Percentiles rank a stretch among this genome's conserved stretches.
Conservation (phyloP, 805 yeast genomes). For the Candida gorgasii region DNA sequence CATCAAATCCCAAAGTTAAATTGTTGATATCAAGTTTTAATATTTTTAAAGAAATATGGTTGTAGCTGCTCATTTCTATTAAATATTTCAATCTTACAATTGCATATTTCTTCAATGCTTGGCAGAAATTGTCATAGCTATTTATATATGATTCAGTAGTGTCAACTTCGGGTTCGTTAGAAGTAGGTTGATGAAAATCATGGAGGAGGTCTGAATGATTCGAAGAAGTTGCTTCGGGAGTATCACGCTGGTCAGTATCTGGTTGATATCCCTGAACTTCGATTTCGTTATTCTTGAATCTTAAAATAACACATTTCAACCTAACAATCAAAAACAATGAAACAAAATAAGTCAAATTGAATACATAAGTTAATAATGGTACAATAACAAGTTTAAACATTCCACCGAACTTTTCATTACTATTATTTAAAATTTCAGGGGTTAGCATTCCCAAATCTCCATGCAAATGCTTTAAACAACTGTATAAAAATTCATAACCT, state of each 20-base stretch:
- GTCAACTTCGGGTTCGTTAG: not conserved
- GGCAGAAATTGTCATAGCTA: not conserved
- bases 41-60: conserved; percentile 5
- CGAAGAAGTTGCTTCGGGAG: not conserved
- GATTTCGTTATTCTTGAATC: not conserved
- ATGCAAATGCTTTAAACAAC: not conserved
- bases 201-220: too few species aligned
- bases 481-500: conserved; percentile 6
- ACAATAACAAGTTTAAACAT: conserved; percentile 8
- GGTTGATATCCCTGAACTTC: not conserved
- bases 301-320: conserved; percentile 9
- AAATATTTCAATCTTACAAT: conserved; percentile 11
- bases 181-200: not conserved
- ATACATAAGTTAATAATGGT: conserved; percentile 7
- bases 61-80: conserved; percentile 2
- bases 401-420: conserved; percentile 2
- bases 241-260: not conserved
- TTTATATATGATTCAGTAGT: not conserved
- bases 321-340: conserved; percentile 1
- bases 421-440: not conserved
- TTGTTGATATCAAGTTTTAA: conserved; percentile 10
- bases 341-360: conserved; percentile 6
- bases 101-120: conserved; percentile 7
- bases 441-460: conserved; percentile 5
- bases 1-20: conserved; percentile 10